Base-by-base conservation (phyloP, 2,329 filamentous ascomycete genomes). In the Myriosclerotinia duriaeana region DNA sequence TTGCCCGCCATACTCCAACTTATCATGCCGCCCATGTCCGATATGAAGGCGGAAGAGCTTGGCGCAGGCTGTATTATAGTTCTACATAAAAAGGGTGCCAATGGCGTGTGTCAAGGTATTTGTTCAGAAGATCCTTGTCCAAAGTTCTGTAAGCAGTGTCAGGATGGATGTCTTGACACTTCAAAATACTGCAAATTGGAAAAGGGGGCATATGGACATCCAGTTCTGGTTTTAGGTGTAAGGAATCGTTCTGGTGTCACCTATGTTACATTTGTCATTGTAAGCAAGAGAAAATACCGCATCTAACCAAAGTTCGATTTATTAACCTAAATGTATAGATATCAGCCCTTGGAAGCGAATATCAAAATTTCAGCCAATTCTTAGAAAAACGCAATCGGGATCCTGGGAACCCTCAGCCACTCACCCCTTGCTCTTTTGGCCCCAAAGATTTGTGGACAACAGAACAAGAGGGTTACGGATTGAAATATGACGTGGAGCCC, bases 241-340 rank as follows among this genome's bases (percentile, higher is more conserved):
- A 30, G 40, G 26, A 22, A 58, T 6, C 26, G 22, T 8, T 4
- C 22, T 30, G 40, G 12, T 20, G 6, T 3, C 2, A 34, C 9
- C 40, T n/a, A 30, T 44, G 26, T 58, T 11, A 58, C 55, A 11
- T 44, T 58, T 58, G 22, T 30, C 17, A 58, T 58, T 58, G 55
- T 44, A 22, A 44, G 55, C 2, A 44, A 5, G 9, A 56, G 14
- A 9, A 26, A 26, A 1, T 17, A 15, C n/a, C n/a, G 26, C 11
- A 17, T 56, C 4, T 17, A 12, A 56, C 17, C 4, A 8, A 40
- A 1, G 4, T 26, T 26, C 2, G 20, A 40, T 56, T 4, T 1
- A 56, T 15, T 56, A 17, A 56, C 53, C 14, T 5, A 5, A 20
- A 26, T 42, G 30, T 1, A 56, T 26, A 56, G 53, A 56, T 56